These are phyloP conservation scores for Serpula lacrymans DNA, from an alignment of 768 basidiomycete genomes.

Conservation along the genomic window DNA sequence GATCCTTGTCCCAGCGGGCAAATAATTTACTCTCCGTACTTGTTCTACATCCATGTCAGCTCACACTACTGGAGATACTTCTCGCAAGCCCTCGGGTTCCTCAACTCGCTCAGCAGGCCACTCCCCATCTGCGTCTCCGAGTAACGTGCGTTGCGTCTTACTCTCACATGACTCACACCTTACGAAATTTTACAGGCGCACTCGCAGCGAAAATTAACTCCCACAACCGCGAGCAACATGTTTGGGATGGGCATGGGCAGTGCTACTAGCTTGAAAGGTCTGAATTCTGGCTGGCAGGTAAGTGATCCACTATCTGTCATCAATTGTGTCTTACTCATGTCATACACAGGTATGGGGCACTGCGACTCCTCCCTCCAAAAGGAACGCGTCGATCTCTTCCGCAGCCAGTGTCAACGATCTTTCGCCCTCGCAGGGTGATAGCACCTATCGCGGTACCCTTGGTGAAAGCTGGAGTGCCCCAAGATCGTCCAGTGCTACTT, in stretches of 20 bases:
- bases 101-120: conserved; percentile 62
- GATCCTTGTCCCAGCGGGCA: conserved; percentile 22
- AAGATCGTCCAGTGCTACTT: conserved; percentile 50
- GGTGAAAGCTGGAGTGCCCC: conserved; percentile 51
- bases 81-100: conserved; percentile 68
- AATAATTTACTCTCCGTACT: conserved; percentile 19
- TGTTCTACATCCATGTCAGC: conserved; percentile 26
- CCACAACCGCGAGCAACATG: conserved; percentile 42
- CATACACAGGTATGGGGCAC: conserved; percentile 60
- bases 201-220: conserved; percentile 44
- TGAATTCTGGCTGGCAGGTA: conserved; percentile 70
- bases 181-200: conserved; percentile 28
- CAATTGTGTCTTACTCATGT: conserved; percentile 6
- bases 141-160: conserved; percentile 42
- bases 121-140: conserved; percentile 60
- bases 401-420: conserved; percentile 50
- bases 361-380: conserved; percentile 44
- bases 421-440: conserved; percentile 42
- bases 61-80: conserved; percentile 37
- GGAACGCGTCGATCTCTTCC: conserved; percentile 64
- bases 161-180: conserved; percentile 3
- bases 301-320: conserved; percentile 18
- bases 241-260: conserved; percentile 50
- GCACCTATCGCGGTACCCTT: conserved; percentile 43
- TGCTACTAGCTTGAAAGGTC: conserved; percentile 45